phyloP scores from a whole-genome alignment of 768 basidiomycete species.

The Leccinum ochraceum region DNA sequence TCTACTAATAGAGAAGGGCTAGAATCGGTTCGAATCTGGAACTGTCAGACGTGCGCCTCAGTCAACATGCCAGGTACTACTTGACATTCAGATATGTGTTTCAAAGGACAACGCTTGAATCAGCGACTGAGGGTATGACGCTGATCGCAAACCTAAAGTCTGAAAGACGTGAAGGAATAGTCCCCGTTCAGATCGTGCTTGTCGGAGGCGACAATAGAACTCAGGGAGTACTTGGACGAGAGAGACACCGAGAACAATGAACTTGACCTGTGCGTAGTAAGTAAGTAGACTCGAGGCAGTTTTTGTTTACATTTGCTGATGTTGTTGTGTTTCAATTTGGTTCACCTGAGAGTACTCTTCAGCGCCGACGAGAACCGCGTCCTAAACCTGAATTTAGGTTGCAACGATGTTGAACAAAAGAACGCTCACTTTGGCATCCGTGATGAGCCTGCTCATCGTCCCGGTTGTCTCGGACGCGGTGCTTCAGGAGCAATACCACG shows the following conservation, averaged over 20 bases:
- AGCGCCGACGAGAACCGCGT: neutral
- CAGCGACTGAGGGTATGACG: too few species aligned
- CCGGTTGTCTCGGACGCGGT: conserved; percentile 2
- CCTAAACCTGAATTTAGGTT: neutral
- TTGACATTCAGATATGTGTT: too few species aligned
- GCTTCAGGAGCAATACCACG: conserved; percentile 41
- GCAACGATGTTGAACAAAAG: conserved; percentile 6
- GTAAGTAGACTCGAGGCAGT: neutral
- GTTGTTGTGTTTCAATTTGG: neutral
- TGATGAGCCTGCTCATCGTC: conserved; percentile 12
- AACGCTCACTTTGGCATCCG: conserved; percentile 3
- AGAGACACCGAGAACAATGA: neutral
- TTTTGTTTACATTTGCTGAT: neutral
- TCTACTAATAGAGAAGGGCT: neutral
- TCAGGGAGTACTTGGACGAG: neutral
- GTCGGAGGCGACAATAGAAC: neutral
- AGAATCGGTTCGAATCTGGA: neutral
- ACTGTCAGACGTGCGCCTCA: too few species aligned
- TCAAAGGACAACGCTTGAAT: too few species aligned
- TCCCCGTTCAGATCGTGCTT: neutral
- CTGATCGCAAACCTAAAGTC: neutral
- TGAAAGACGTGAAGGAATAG: neutral
- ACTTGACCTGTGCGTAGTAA: neutral
- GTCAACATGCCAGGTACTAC: too few species aligned
- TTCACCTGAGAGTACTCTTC: neutral